Conservation (phyloP, 495 filamentous ascomycete species). For the Lineolata rhizophorae region DNA sequence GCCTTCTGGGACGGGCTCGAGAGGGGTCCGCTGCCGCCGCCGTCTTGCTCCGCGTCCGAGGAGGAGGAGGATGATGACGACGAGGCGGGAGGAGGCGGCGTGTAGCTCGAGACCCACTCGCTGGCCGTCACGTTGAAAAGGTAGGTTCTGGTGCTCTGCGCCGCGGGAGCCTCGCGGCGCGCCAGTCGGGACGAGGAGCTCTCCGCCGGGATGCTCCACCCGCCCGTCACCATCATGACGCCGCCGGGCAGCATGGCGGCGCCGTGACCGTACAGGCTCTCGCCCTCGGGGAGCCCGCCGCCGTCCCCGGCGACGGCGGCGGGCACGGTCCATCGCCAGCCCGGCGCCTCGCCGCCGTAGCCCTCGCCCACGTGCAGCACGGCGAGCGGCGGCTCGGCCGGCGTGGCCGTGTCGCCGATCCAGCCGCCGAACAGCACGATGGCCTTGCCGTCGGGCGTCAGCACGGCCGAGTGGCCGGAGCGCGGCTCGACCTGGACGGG, state of each 20-base stretch:
- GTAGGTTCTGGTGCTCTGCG: slow-evolving; percentile 25
- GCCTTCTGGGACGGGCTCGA: slow-evolving; percentile 27
- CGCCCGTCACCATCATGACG: slow-evolving; percentile 77
- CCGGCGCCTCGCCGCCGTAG: slow-evolving; percentile 34
- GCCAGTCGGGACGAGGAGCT: slow-evolving; percentile 20
- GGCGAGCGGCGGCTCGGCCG: slow-evolving; percentile 62
- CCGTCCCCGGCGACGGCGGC: slow-evolving; percentile 11
- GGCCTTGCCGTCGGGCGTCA: slow-evolving; percentile 51
- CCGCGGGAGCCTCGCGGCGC: slow-evolving; percentile 10
- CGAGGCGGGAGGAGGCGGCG: slow-evolving; percentile 23
- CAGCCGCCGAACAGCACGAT: slow-evolving; percentile 72
- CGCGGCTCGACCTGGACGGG: slow-evolving; percentile 37
- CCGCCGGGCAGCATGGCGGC: slow-evolving; percentile 64
- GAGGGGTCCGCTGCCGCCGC: slow-evolving; percentile 6
- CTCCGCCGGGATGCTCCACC: slow-evolving; percentile 50
- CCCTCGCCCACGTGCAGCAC: slow-evolving; percentile 48
- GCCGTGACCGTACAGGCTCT: slow-evolving; percentile 68
- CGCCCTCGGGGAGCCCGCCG: slow-evolving; percentile 22
- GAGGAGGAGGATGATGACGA: no score
- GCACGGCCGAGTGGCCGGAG: slow-evolving; percentile 67
- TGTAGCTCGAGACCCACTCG: slow-evolving; percentile 48
- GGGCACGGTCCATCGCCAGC: slow-evolving; percentile 60
- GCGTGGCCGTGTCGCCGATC: slow-evolving; percentile 55
- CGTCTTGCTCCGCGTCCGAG: no score
- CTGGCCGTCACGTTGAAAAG: slow-evolving; percentile 65